Percentiles rank a stretch among this genome's conserved stretches.
These are phyloP conservation scores for Phytophthora nicotianae DNA, from an alignment of 352 stramenopile species.

Conservation along the genomic window DNA sequence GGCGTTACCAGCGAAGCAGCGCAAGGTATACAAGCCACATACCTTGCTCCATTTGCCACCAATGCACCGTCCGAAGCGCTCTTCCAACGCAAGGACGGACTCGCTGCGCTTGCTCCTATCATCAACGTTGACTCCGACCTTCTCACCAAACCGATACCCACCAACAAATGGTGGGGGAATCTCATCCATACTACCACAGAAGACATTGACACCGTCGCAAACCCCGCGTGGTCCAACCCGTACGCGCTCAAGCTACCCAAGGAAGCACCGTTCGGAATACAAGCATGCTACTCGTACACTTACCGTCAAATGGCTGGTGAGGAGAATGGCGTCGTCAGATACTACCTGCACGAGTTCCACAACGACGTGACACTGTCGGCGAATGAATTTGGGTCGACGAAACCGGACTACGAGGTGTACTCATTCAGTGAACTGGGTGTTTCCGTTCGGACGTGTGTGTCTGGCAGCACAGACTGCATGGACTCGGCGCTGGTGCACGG, in stretches of 20 bases:
- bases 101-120: conserved; percentile 48
- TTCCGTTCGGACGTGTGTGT: conserved; percentile 3
- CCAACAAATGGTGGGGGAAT: conserved; percentile 80
- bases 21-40: no score
- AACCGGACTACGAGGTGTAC: conserved; percentile 9
- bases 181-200: conserved; percentile 58
- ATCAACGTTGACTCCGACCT: conserved; percentile 44
- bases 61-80: conserved; percentile 37
- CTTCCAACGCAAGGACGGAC: conserved; percentile 45
- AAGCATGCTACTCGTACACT: conserved; percentile 4
- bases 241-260: conserved; percentile 5
- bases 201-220: conserved; percentile 1
- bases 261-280: conserved; percentile 7
- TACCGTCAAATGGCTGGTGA: conserved; percentile 5
- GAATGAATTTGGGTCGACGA: conserved; percentile 1
- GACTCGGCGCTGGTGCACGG: conserved; percentile 8
- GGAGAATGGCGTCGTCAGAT: conserved; percentile 1
- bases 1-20: no score
- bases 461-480: neutral
- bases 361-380: conserved; percentile 6
- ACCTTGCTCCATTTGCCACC: conserved; percentile 37
- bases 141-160: conserved; percentile 52
- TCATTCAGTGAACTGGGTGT: conserved; percentile 7
- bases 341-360: conserved; percentile 6
- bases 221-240: conserved; percentile 6